Evolutionary conservation across 2,329 filamentous ascomycete genomes (phyloP), one percentile per base, ranked within the genome.

Genomic region (Endoconidiophora laricicola): DNA sequence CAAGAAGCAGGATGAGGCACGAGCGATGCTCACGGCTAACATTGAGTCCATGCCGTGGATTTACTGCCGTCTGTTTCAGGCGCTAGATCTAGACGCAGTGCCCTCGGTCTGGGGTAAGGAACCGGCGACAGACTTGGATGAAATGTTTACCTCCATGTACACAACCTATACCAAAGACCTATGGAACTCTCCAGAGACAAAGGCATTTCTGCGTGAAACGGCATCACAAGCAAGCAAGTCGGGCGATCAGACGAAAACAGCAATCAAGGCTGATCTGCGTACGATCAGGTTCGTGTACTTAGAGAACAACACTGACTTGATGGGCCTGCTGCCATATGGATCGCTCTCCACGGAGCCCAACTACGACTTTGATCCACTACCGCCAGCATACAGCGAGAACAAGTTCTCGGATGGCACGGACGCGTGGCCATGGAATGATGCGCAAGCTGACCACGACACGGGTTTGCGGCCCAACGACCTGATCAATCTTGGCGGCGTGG

Each of bases 11-110:
- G 70, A 73, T 16, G 76, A 78, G 44, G 83, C 84, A 33, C 76
- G 79, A 54, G 70, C 73, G 48, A 66, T 78, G 5, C 71, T 96
- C 6, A 68, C 70, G 4, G 67, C 71, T 6, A 83, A 86, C 2
- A 83, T 95, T 62, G 71, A 77, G 51, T 69, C 69, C 24, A 77
- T 86, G 48, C 90, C 91, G 0, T 98, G 88, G 86, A 70, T 95
- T 2, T 87, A 90, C 58, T 79, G 76, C 49, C 72, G 79, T 20
- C 68, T 98, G 3, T 91, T 90, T 61, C 81, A 84, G 57, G 83
- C 86, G 44, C 69, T 96, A 23, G 79, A 82, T 55, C 71, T 95
- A 26, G 81, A 86, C 57, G 65, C 85, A 6, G 88, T 91, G 1
- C 80, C 80, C 33, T 75, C 79, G 0, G 75, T 96, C 29, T 96